phyloP scores from a whole-genome alignment of 495 filamentous ascomycete species.

The Lentithecium fluviatile region DNA sequence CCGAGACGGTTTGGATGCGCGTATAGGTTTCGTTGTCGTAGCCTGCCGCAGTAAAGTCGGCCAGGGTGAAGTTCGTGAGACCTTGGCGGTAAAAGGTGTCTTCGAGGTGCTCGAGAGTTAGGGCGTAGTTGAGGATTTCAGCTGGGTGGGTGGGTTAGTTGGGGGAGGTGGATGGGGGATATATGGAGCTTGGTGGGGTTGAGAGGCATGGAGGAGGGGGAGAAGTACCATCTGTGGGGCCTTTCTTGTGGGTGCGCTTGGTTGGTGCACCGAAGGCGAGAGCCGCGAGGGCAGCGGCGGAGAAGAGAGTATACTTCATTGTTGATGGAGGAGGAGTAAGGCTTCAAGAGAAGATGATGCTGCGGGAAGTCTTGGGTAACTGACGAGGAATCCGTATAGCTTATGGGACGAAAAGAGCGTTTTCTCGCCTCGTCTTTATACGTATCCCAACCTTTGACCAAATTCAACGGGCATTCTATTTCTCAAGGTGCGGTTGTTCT shows the following conservation, averaged over 20 bases:
- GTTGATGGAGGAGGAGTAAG: background rate
- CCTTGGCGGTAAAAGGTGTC: constrained; percentile 56
- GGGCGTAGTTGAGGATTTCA: constrained; percentile 42
- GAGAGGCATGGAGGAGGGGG: background rate
- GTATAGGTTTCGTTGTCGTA: constrained; percentile 52
- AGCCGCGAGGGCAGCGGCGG: background rate
- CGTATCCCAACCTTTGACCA: no score
- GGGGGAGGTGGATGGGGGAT: background rate
- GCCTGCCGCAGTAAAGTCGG: constrained; percentile 54
- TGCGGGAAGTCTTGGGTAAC: no score
- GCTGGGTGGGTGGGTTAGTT: constrained; percentile 6
- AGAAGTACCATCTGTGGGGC: background rate
- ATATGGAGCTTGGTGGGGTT: background rate
- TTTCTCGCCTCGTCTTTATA: no score
- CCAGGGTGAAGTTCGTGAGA: constrained; percentile 54
- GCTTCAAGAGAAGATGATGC: background rate
- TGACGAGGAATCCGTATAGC: no score
- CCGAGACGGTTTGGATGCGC: constrained; percentile 52
- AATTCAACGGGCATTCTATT: no score
- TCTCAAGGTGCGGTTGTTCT: no score
- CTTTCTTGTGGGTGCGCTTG: no score
- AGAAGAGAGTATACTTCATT: background rate
- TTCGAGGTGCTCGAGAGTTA: constrained; percentile 54
- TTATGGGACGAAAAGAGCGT: no score
- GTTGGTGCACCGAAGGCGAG: no score